Base-by-base conservation (phyloP, 345 rosid species). In the Gossypium longicalyx region DNA sequence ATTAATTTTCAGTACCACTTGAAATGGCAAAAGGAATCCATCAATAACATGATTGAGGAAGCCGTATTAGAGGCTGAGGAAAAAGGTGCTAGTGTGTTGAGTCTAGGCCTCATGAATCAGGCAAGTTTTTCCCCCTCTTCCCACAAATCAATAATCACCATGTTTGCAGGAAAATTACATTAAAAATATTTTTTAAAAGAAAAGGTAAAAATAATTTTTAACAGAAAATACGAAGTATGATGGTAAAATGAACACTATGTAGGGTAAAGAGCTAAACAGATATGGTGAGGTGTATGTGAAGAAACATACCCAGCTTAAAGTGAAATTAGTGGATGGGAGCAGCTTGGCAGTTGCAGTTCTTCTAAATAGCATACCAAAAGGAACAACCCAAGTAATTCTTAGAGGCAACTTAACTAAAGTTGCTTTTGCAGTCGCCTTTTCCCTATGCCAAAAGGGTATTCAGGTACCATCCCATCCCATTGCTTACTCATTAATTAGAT, bases 301-400 rank as follows among this genome's bases (percentile, higher is more conserved):
- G 4, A 87, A 77, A 72, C 8, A 58, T 23, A 34, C 62, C 34
- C 23, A 58, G 34, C 62, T 58, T 3, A 58, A 58, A 23, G 16
- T 79, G 64, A 89, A 81, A 68, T 74, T 91, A 60, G 91, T 91
- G 67, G 93, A 91, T 59, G 96, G 96, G 19, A 89, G 83, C 34
- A 83, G 88, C 41, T 82, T 89, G 23, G 90, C 88, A n/a, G 88
- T 76, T 15, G 89, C 89, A 19, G 83, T 84, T 15, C 83, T 91
- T 38, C 12, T 89, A 9, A 85, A 86, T 47, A 58, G 8, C 62
- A 58, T 58, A 10, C 62, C 62, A 11, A 4, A 23, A 8, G 62
- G 34, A 58, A 58, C 62, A 58, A 22, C 67, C 15, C 16, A 11
- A 58, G 16, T 58, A 23, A 38, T 58, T 12, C 9, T 58, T 22